phyloP scores from a whole-genome alignment of 2,329 filamentous ascomycete genomes.

The Cordyceps militaris region DNA sequence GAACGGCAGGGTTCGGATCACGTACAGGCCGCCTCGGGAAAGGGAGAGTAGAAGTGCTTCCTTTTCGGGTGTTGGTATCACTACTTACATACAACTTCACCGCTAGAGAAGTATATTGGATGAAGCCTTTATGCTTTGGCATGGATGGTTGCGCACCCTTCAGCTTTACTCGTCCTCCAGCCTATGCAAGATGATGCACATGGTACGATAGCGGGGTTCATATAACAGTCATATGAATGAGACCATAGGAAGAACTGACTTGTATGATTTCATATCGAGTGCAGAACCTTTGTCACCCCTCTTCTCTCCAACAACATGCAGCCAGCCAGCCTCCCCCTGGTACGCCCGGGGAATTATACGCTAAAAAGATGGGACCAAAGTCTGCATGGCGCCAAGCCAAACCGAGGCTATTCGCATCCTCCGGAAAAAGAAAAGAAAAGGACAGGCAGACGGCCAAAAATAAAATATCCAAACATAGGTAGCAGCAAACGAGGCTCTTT shows the following conservation, averaged over 20 bases:
- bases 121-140: too few species aligned
- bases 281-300: not conserved
- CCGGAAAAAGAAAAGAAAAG: not conserved
- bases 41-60: too few species aligned
- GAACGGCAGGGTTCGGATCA: too few species aligned
- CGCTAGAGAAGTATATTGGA: too few species aligned
- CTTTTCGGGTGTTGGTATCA: too few species aligned
- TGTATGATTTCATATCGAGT: not conserved
- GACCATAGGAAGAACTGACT: not conserved
- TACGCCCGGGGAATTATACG: not conserved
- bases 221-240: not conserved
- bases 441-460: not conserved
- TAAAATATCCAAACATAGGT: not conserved
- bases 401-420: not conserved
- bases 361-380: not conserved
- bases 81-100: too few species aligned
- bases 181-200: not conserved
- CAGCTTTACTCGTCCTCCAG: not conserved
- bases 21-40: too few species aligned
- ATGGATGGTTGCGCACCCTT: not conserved
- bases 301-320: not conserved
- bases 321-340: not conserved
- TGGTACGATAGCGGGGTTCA: not conserved
- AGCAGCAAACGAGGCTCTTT: not conserved
- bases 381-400: not conserved